phyloP scores from a whole-genome alignment of 768 basidiomycete species.

The Nidularia pulvinata region DNA sequence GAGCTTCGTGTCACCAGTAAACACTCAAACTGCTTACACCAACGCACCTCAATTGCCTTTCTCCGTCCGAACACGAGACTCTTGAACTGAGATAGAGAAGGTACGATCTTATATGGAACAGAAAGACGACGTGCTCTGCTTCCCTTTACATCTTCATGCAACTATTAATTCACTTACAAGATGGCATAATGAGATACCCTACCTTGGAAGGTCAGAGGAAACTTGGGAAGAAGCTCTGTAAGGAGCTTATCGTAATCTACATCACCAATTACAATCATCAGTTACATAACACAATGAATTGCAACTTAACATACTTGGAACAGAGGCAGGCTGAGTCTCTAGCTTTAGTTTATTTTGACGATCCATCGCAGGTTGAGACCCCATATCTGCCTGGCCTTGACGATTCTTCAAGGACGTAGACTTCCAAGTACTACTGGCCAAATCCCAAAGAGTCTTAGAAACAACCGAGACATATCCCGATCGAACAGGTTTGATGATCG shows the following conservation, averaged over 20 bases:
- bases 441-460: slow-evolving; percentile 37
- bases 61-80: slow-evolving; percentile 38
- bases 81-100: slow-evolving; percentile 28
- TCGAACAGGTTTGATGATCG: slow-evolving; percentile 30
- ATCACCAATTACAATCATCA: background rate
- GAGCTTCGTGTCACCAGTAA: background rate
- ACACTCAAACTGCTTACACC: background rate
- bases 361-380: no score
- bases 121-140: background rate
- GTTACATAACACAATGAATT: no score
- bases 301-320: background rate
- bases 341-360: no score
- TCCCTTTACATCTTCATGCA: background rate
- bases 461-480: slow-evolving; percentile 26
- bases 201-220: slow-evolving; percentile 45
- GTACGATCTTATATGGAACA: slow-evolving; percentile 39
- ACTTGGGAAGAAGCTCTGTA: slow-evolving; percentile 26
- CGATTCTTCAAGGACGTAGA: background rate
- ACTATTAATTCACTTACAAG: background rate
- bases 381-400: background rate
- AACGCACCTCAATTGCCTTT: slow-evolving; percentile 50
- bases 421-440: background rate
- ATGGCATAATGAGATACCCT: background rate
- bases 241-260: slow-evolving; percentile 23
- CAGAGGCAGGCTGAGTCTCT: background rate